A percentile compares a stretch with the other conserved stretches of the same genome.
phyloP scores from a whole-genome alignment of 2,329 filamentous ascomycete genomes.

The Orbilia ellipsospora region DNA sequence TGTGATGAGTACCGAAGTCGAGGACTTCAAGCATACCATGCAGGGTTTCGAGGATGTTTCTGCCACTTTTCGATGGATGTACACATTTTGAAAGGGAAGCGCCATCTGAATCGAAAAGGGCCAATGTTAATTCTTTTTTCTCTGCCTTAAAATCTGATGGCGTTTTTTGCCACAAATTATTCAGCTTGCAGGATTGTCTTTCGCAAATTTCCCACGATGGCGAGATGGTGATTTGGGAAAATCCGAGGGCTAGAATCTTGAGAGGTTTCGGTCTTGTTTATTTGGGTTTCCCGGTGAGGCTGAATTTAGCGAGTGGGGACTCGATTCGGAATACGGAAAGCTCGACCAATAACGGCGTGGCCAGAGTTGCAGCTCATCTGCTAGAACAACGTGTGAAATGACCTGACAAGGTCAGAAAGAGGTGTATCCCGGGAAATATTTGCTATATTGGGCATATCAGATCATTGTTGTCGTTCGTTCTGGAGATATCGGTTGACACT shows the following conservation, averaged over 20 bases:
- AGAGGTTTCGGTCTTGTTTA: conserved; percentile 5
- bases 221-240: conserved; percentile 14
- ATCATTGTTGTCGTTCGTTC: not conserved
- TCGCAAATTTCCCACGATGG: conserved; percentile 6
- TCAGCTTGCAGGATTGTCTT: conserved; percentile 17
- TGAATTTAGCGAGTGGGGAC: conserved; percentile 54
- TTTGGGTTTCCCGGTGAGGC: conserved; percentile 43
- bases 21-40: conserved; percentile 90
- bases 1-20: conserved; percentile 86
- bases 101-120: conserved; percentile 26
- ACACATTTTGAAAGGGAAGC: conserved; percentile 51
- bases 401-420: conserved; percentile 29
- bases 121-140: conserved; percentile 12
- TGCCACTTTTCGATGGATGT: conserved; percentile 50
- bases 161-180: not conserved
- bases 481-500: conserved; percentile 19
- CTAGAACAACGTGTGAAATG: conserved; percentile 36
- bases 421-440: conserved; percentile 31
- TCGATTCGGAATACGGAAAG: conserved; percentile 34
- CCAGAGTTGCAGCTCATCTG: conserved; percentile 40
- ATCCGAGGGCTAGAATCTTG: conserved; percentile 11
- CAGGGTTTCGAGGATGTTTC: conserved; percentile 79
- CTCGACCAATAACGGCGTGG: conserved; percentile 42
- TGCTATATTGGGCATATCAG: conserved; percentile 40
- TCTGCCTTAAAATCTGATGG: conserved; percentile 20